Evolutionary conservation across 2,329 filamentous ascomycete genomes (phyloP).

Genomic region (Ophidiomyces ophidiicola): DNA sequence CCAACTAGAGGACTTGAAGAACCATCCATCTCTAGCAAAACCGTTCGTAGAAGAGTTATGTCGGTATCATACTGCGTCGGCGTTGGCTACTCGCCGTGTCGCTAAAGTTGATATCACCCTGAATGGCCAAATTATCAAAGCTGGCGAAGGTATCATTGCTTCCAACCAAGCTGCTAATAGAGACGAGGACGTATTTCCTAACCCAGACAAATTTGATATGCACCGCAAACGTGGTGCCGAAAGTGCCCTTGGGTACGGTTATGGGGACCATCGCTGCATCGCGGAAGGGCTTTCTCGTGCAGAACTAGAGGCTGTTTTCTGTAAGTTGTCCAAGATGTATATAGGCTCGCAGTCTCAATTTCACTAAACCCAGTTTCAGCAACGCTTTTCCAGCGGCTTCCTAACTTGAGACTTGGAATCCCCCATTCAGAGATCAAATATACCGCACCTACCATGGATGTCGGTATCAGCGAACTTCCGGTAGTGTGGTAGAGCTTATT

Average conservation of each 20-base stretch:
- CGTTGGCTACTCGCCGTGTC: conserved; percentile 38
- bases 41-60: conserved; percentile 40
- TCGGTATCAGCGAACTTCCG: conserved; percentile 33
- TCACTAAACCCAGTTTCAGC: conserved; percentile 16
- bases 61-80: conserved; percentile 38
- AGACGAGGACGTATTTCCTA: conserved; percentile 35
- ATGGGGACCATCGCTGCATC: conserved; percentile 37
- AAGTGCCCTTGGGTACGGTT: conserved; percentile 37
- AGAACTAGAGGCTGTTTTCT: conserved; percentile 36
- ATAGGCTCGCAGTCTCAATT: neutral
- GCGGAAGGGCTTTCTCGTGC: conserved; percentile 35
- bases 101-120: conserved; percentile 38
- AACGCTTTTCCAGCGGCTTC: conserved; percentile 32
- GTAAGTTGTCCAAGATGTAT: conserved; percentile 21
- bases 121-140: conserved; percentile 33
- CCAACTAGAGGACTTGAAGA: conserved; percentile 34
- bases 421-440: conserved; percentile 32
- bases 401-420: conserved; percentile 31
- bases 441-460: conserved; percentile 29
- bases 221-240: conserved; percentile 27
- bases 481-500: conserved; percentile 19
- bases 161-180: conserved; percentile 39
- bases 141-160: conserved; percentile 38
- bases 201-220: conserved; percentile 37
- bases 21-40: conserved; percentile 27